phyloP scores from a whole-genome alignment of 139 green algal genomes.

The Auxenochlorella pyrenoidosa region DNA sequence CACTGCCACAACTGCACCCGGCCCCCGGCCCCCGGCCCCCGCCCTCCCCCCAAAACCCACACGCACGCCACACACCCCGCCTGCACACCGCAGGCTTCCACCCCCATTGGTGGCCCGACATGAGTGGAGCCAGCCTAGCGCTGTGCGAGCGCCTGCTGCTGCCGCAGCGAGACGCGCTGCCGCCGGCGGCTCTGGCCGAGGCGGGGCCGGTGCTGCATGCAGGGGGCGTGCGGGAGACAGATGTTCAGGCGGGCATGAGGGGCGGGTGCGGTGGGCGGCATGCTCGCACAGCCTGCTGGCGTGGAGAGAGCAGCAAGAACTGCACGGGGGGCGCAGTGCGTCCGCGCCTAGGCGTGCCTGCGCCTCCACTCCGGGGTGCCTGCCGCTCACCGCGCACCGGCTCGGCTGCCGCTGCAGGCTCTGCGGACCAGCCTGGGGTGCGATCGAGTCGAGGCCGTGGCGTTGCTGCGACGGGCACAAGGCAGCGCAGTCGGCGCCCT shows the following conservation, averaged over 20 bases:
- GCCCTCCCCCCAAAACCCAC: too few relatives aligned
- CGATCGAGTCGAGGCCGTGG: slow-evolving; percentile 14
- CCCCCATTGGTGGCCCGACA: slow-evolving; percentile 23
- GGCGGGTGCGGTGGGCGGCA: background rate
- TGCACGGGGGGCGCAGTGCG: too few relatives aligned
- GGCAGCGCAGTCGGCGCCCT: background rate
- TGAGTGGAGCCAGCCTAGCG: background rate
- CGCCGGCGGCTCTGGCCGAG: background rate
- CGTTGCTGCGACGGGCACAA: background rate
- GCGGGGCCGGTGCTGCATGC: background rate
- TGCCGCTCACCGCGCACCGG: background rate
- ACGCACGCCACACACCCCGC: too few relatives aligned
- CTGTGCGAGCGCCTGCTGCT: slow-evolving; percentile 20
- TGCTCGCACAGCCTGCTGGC: too few relatives aligned
- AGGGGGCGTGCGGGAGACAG: background rate
- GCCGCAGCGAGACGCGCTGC: background rate
- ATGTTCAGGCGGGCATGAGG: slow-evolving; percentile 5
- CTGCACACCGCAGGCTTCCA: background rate
- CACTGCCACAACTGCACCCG: too few relatives aligned
- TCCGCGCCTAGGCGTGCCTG: too few relatives aligned
- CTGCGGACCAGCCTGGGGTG: slow-evolving; percentile 26
- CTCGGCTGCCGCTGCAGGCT: slow-evolving; percentile 3
- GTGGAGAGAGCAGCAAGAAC: background rate
- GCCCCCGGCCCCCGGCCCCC: too few relatives aligned
- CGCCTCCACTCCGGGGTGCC: background rate